phyloP scores from a whole-genome alignment of 495 filamentous ascomycete genomes.

The Aspergillus sparsus region DNA sequence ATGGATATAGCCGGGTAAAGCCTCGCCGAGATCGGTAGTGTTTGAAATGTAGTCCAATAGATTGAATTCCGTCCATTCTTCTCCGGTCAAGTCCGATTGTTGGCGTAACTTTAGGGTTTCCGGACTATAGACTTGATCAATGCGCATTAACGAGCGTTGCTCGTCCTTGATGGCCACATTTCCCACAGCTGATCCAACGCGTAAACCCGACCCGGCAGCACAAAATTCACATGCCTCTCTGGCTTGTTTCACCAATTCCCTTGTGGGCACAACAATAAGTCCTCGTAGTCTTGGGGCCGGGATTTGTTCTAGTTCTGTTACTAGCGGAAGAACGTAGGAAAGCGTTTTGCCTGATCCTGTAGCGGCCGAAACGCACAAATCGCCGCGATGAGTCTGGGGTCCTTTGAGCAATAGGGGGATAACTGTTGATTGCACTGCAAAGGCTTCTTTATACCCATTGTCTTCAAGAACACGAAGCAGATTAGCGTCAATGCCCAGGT shows the following conservation, averaged over 20 bases:
- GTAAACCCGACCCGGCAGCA: constrained; percentile 61
- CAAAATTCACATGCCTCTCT: constrained; percentile 70
- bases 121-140: constrained; percentile 62
- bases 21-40: constrained; percentile 41
- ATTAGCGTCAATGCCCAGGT: constrained; percentile 57
- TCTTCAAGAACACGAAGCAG: constrained; percentile 61
- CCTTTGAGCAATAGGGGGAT: constrained; percentile 74
- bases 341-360: constrained; percentile 95
- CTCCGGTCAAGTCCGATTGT: constrained; percentile 38
- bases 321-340: constrained; percentile 83
- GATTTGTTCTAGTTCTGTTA: constrained; percentile 66
- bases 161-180: constrained; percentile 75
- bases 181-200: constrained; percentile 79
- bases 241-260: constrained; percentile 86
- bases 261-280: constrained; percentile 82
- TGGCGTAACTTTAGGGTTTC: constrained; percentile 49
- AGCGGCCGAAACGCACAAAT: constrained; percentile 83
- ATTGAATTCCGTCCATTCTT: constrained; percentile 52
- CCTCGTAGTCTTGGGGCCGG: constrained; percentile 65
- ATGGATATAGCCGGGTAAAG: constrained; percentile 62
- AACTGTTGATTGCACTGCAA: constrained; percentile 80
- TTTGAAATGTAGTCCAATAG: constrained; percentile 45
- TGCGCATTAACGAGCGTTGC: constrained; percentile 63
- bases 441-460: constrained; percentile 70
- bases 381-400: constrained; percentile 57